Conservation (phyloP, 139 green algal species). For the Chlorella sorokiniana region DNA sequence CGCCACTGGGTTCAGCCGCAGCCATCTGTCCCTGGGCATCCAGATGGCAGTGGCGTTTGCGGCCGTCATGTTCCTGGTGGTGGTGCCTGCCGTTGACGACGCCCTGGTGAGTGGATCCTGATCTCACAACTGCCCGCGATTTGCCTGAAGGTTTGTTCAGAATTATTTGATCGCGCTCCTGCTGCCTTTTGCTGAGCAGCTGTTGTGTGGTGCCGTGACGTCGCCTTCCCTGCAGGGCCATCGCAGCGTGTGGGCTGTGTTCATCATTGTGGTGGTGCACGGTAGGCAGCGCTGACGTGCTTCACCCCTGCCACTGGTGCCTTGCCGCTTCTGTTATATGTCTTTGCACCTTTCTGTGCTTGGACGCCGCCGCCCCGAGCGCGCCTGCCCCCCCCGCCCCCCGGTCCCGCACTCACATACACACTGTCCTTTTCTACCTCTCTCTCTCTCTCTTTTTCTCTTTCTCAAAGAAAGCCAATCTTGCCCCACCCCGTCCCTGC, state of each 20-base stretch:
- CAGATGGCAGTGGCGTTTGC: slow-evolving; percentile 1
- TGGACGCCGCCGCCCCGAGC: no score
- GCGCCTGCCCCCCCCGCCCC: no score
- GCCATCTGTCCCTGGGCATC: slow-evolving; percentile 13
- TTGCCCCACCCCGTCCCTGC: neutral
- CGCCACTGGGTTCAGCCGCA: neutral
- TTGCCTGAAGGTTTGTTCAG: no score
- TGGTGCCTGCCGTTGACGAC: neutral
- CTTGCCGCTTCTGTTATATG: no score
- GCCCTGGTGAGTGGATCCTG: slow-evolving; percentile 12
- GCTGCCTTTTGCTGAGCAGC: neutral
- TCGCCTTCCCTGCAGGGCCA: neutral
- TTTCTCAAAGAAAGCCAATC: neutral
- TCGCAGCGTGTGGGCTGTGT: slow-evolving; percentile 12
- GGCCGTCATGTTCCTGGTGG: slow-evolving; percentile 16
- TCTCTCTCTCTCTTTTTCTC: no score
- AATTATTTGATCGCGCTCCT: no score
- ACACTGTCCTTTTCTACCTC: no score
- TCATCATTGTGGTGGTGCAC: slow-evolving; percentile 27
- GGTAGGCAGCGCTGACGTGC: neutral
- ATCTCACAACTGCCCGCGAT: no score
- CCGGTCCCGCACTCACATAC: no score
- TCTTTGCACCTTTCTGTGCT: no score
- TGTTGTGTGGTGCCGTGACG: neutral
- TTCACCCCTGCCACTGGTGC: no score